A percentile compares a stretch with the other conserved stretches of the same genome.
phyloP scores from a whole-genome alignment of 2,329 filamentous ascomycete species.

The Pochonia chlamydosporia region DNA sequence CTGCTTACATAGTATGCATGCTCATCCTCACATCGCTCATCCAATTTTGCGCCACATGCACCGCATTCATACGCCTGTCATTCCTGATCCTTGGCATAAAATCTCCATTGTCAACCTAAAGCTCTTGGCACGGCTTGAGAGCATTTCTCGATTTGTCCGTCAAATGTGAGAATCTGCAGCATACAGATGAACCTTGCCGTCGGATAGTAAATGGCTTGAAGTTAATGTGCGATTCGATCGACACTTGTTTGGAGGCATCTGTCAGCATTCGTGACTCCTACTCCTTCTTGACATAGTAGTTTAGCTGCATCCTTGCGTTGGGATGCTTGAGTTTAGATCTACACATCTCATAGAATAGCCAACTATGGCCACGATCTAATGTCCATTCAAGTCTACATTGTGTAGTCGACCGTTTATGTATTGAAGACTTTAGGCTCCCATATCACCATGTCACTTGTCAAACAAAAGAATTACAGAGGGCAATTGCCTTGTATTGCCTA shows the following conservation, averaged over 20 bases:
- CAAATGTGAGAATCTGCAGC: conserved; percentile 34
- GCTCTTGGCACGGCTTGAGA: conserved; percentile 31
- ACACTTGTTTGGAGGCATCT: conserved; percentile 18
- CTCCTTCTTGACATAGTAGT: conserved; percentile 26
- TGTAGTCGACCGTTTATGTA: no score
- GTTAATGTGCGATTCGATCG: conserved; percentile 46
- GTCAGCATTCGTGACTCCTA: conserved; percentile 11
- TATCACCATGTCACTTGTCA: background rate
- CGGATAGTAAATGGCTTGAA: conserved; percentile 46
- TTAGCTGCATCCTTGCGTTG: conserved; percentile 34
- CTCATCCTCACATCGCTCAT: conserved; percentile 32
- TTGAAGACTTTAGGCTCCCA: no score
- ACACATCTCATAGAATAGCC: no score
- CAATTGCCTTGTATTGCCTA: background rate
- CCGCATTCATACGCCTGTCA: conserved; percentile 39
- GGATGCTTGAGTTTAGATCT: conserved; percentile 49
- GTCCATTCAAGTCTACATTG: no score
- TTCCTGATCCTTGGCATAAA: conserved; percentile 46
- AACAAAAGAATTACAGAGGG: background rate
- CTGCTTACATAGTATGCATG: no score
- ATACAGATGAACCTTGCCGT: conserved; percentile 36
- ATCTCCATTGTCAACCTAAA: conserved; percentile 44
- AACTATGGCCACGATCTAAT: background rate
- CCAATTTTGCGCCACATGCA: conserved; percentile 40
- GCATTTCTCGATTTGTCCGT: conserved; percentile 36